Evolutionary conservation across 208 protist genomes (phyloP).

Genomic region (Acanthamoeba culbertsoni): DNA sequence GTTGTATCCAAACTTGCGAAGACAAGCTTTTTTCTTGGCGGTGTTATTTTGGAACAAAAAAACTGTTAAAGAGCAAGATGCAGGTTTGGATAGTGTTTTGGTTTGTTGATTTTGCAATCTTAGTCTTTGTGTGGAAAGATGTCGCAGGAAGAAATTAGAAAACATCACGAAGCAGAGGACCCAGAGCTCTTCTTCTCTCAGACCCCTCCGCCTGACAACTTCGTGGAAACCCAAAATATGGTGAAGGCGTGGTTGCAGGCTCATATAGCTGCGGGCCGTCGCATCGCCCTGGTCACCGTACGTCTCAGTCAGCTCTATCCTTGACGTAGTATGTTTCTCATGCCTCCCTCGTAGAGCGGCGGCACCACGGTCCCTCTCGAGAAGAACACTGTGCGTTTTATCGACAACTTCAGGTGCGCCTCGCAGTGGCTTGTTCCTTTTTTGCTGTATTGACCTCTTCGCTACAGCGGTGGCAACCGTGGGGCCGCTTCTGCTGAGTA

Average conservation of each 20-base stretch:
- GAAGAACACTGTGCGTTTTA: slow-evolving; percentile 71
- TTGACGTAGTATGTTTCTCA: not conserved
- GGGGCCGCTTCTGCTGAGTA: slow-evolving; percentile 63
- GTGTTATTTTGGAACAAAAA: no score
- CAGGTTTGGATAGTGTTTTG: no score
- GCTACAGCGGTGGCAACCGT: slow-evolving; percentile 60
- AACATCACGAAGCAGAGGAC: not conserved
- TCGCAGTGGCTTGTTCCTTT: not conserved
- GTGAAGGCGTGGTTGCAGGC: not conserved
- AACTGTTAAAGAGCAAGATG: no score
- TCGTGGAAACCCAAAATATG: not conserved
- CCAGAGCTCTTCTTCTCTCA: not conserved
- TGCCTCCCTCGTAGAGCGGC: not conserved
- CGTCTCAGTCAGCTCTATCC: not conserved
- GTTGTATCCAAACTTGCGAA: no score
- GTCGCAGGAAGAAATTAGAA: not conserved
- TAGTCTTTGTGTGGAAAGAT: no score
- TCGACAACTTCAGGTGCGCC: slow-evolving; percentile 77
- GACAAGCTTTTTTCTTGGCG: no score
- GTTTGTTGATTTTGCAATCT: no score
- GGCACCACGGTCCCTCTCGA: slow-evolving; percentile 49
- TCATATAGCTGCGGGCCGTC: not conserved
- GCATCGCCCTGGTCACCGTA: not conserved
- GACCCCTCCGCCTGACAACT: not conserved
- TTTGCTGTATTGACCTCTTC: not conserved